phyloP scores from a whole-genome alignment of 768 basidiomycete species.

The Podaxis sp. region DNA sequence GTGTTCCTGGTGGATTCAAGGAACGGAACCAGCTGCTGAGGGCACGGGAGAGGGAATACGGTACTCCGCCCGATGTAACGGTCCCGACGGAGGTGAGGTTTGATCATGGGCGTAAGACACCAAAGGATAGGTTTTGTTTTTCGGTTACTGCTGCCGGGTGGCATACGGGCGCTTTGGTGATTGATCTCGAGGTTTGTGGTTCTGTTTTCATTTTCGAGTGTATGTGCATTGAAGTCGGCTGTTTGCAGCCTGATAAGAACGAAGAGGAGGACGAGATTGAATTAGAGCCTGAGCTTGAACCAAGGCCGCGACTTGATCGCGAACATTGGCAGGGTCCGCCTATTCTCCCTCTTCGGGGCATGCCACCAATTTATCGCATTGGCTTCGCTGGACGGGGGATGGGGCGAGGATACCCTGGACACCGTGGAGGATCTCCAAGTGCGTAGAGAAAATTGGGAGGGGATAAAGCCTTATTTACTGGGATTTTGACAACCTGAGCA shows the following conservation, averaged over 20 bases:
- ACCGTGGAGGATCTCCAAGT: not conserved
- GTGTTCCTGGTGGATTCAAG: conserved; percentile 59
- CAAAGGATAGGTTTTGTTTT: conserved; percentile 71
- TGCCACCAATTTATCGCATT: conserved; percentile 40
- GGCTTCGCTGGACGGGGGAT: conserved; percentile 58
- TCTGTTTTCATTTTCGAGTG: not conserved
- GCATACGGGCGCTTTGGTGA: conserved; percentile 89
- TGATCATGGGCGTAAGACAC: conserved; percentile 49
- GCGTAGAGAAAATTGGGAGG: not conserved
- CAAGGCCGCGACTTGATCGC: not conserved
- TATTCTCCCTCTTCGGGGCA: conserved; percentile 25
- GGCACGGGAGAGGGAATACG: conserved; percentile 26
- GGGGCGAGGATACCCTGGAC: not conserved
- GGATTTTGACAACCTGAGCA: not conserved
- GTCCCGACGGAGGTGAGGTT: conserved; percentile 75
- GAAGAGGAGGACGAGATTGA: conserved; percentile 34
- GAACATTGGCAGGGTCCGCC: conserved; percentile 22
- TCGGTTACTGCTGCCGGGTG: conserved; percentile 81
- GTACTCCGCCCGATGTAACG: conserved; percentile 42
- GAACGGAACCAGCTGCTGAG: conserved; percentile 31
- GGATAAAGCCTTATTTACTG: not conserved
- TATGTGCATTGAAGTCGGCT: conserved; percentile 14
- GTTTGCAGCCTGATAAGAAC: conserved; percentile 30
- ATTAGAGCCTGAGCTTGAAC: conserved; percentile 10
- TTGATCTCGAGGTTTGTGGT: conserved; percentile 70